Evolutionary conservation across 768 basidiomycete species (phyloP), one percentile per base, ranked within the genome.

Genomic region (Mycena haematopus): DNA sequence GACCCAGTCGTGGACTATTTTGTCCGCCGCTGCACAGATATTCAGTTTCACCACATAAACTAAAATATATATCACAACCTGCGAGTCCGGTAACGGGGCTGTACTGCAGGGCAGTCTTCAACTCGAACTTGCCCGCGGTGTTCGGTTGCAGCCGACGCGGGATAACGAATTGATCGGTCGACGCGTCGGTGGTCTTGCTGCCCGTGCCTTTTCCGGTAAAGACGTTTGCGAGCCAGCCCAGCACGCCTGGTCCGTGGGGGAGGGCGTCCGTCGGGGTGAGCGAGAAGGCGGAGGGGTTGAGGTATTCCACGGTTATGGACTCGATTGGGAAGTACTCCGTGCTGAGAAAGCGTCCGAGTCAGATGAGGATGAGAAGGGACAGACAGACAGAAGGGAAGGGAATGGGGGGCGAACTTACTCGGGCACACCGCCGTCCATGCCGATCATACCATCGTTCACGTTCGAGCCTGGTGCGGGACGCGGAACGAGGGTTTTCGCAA

Each of bases 81-180:
- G 79, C 71, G 11, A 85, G 72, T 10, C 87, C 87, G 14, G 62
- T 74, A n/a, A 69, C 73, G 35, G 67, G 67, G 58, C 81, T 79
- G 67, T 89, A 90, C 70, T 88, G 86, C 8, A 90, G 75, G 13
- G 85, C 80, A 17, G 70, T 74, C 0, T 79, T 73, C 2, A 90
- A 76, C 70, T 86, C 84, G 45, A 86, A 71, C 53, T 77, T 72
- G 45, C 71, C 54, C 44, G 73, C 65, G 29, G 67, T 52, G 15
- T 68, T 62, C 1, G 79, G 68, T 65, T 75, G 44, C 49, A 64
- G 46, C n/a, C 66, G 62, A 19, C 66, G 66, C 5, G 66, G 62
- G n/a, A 67, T 58, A 27, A 60, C 59, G 42, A 57, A 67, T 53
- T 63, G 58, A n/a, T 42, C 44, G 2, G 58, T 60, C 17, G 63